A percentile compares a stretch with the other conserved stretches of the same genome.
Evolutionary conservation across 179 eudicot genomes (phyloP).

Genomic region (Actinidia chinensis): DNA sequence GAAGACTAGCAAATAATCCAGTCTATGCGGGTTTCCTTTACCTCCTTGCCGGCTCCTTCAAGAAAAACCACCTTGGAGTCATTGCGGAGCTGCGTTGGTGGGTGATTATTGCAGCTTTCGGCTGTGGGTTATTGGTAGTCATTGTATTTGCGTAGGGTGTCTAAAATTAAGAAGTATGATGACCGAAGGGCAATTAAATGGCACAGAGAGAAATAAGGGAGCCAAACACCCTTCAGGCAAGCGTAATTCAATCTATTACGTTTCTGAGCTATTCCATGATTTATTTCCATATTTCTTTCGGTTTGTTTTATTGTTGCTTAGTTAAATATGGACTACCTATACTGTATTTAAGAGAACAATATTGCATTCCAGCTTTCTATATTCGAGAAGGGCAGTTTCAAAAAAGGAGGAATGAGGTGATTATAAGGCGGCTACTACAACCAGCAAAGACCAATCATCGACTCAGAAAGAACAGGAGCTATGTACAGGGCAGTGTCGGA

Average conservation of each 20-base stretch:
- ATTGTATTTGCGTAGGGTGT: conserved; percentile 44
- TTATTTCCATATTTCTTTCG: no score
- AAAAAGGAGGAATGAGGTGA: conserved; percentile 74
- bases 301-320: no score
- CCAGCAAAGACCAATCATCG: conserved; percentile 68
- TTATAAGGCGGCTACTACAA: conserved; percentile 81
- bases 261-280: no score
- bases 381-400: conserved; percentile 74
- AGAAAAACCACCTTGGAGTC: conserved; percentile 29
- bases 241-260: conserved; percentile 18
- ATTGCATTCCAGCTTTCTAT: conserved; percentile 45
- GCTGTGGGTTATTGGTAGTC: conserved; percentile 38
- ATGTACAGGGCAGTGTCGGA: conserved; percentile 62
- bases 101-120: conserved; percentile 36
- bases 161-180: conserved; percentile 62
- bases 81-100: conserved; percentile 61
- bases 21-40: conserved; percentile 70
- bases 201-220: conserved; percentile 85
- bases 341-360: neutral
- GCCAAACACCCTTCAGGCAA: conserved; percentile 72
- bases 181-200: conserved; percentile 90
- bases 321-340: neutral
- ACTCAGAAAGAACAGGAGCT: conserved; percentile 73
- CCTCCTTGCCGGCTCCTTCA: conserved; percentile 32
- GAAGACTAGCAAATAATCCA: conserved; percentile 58